Conservation (phyloP, 2,329 filamentous ascomycete species). For the Pseudopyrenochaeta lycopersici region DNA sequence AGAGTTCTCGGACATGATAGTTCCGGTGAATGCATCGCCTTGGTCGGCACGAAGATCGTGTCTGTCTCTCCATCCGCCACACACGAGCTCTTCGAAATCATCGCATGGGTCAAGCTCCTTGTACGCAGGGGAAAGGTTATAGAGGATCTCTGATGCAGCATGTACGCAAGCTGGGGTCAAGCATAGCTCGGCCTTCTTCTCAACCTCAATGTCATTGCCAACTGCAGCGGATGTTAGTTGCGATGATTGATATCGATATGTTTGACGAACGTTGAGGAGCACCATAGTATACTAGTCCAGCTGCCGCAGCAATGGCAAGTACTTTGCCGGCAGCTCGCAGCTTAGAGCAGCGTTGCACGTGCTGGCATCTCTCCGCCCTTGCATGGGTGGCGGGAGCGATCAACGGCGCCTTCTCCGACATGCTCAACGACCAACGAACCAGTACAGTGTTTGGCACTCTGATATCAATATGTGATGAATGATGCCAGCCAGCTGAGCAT, state of each 20-base stretch:
- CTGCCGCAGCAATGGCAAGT: conserved; percentile 24
- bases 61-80: conserved; percentile 70
- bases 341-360: conserved; percentile 21
- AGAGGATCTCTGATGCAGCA: conserved; percentile 69
- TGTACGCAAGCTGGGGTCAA: conserved; percentile 69
- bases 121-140: conserved; percentile 70
- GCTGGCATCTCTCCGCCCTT: conserved; percentile 14
- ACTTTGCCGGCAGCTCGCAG: conserved; percentile 22
- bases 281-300: conserved; percentile 31
- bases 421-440: conserved; percentile 6
- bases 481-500: conserved; percentile 38
- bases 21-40: conserved; percentile 67
- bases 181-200: conserved; percentile 50
- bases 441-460: neutral
- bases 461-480: neutral
- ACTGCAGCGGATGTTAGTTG: conserved; percentile 7
- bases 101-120: conserved; percentile 71
- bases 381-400: conserved; percentile 19
- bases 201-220: conserved; percentile 1
- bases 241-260: neutral
- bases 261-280: conserved; percentile 17
- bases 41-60: conserved; percentile 74
- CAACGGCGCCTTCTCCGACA: conserved; percentile 35
- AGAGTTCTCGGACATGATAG: conserved; percentile 68
- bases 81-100: conserved; percentile 74